A percentile compares a stretch with the other conserved stretches of the same genome.
Conservation (phyloP, 2,329 filamentous ascomycete species). For the Fusarium heterosporum region DNA sequence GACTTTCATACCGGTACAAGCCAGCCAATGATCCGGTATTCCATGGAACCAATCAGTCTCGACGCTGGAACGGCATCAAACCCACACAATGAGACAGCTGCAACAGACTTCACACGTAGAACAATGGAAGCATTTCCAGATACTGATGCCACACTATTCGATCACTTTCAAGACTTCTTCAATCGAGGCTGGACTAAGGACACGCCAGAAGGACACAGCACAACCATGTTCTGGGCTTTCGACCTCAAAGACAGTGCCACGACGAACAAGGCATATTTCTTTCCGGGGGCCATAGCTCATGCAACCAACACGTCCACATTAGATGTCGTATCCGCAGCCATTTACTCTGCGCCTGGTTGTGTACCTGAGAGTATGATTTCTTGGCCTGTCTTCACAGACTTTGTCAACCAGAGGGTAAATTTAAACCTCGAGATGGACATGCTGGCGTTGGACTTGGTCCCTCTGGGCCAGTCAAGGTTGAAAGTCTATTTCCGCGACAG, state of each 20-base stretch:
- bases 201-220: not conserved
- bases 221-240: constrained; percentile 24
- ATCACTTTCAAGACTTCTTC: not conserved
- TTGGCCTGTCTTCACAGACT: constrained; percentile 4
- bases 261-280: constrained; percentile 21
- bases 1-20: constrained; percentile 43
- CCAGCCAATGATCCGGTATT: constrained; percentile 48
- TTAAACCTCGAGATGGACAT: constrained; percentile 39
- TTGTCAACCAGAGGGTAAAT: not conserved
- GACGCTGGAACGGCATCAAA: constrained; percentile 47
- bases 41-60: constrained; percentile 49
- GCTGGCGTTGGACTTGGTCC: constrained; percentile 51
- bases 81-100: constrained; percentile 38
- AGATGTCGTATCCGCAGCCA: constrained; percentile 28
- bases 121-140: constrained; percentile 2
- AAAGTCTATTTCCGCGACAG: constrained; percentile 53
- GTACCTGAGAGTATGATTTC: not conserved
- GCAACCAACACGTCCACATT: constrained; percentile 1
- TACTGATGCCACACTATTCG: not conserved
- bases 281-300: constrained; percentile 14
- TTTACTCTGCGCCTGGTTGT: constrained; percentile 31
- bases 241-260: not conserved
- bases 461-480: constrained; percentile 46
- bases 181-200: not conserved
- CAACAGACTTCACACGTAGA: not conserved